Conservation (phyloP, 129 eudicot genomes). For the Escallonia herrerae region DNA sequence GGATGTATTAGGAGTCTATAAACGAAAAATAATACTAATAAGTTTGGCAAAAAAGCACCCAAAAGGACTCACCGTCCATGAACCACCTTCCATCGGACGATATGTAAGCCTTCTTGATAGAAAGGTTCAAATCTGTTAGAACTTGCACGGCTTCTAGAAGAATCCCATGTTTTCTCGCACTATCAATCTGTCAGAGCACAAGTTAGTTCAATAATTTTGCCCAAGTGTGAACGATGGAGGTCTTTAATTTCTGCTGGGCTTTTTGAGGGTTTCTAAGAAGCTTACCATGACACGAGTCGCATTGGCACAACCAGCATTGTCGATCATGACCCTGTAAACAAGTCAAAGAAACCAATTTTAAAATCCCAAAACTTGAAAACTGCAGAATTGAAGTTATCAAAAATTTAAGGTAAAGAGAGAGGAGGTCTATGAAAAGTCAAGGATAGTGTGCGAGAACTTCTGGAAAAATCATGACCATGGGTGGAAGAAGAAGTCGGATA, state of each 20-base stretch:
- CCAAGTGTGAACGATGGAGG: background rate
- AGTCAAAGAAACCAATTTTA: slow-evolving; percentile 13
- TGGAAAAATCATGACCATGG: slow-evolving; percentile 2
- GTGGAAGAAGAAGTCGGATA: background rate
- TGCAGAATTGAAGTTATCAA: slow-evolving; percentile 1
- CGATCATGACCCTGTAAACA: slow-evolving; percentile 63
- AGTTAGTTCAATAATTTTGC: background rate
- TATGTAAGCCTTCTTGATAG: slow-evolving; percentile 73
- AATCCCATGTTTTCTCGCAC: slow-evolving; percentile 69
- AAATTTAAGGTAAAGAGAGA: no score
- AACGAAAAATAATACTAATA: background rate
- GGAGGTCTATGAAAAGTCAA: slow-evolving; percentile 26
- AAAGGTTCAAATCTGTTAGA: slow-evolving; percentile 66
- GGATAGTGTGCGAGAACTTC: background rate
- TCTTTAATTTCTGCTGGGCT: background rate
- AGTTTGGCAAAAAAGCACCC: background rate
- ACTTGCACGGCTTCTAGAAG: slow-evolving; percentile 90
- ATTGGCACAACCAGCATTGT: slow-evolving; percentile 63
- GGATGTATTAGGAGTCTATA: background rate
- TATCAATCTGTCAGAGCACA: slow-evolving; percentile 48
- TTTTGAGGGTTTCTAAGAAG: background rate
- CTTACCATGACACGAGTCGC: slow-evolving; percentile 77
- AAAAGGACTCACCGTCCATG: slow-evolving; percentile 60
- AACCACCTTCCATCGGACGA: slow-evolving; percentile 92
- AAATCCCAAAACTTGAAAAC: slow-evolving; percentile 13